Base-by-base conservation (phyloP, 192 early-diverging fungal genomes). In the Fimicolochytrium jonesii region DNA sequence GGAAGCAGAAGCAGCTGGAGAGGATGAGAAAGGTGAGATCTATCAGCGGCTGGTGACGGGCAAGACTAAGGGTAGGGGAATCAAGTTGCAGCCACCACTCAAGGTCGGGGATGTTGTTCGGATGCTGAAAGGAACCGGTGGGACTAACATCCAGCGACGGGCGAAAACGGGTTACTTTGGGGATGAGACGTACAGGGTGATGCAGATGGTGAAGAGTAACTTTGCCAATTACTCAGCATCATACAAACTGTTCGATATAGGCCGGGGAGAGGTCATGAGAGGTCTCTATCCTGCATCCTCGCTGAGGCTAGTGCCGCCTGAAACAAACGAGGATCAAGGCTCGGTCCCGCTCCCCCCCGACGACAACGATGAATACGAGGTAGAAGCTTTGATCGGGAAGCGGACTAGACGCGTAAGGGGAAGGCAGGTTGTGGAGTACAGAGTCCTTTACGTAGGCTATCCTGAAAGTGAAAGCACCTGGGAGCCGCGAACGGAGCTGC, bases 91-190 rank as follows among this genome's bases (percentile, higher is more conserved):
- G 3, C 53, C 53, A 34, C 10, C 9, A 1, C 35, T 55, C 1
- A 55, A 35, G 17, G 53, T 35, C n/a, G 53, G 53, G 17, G 53
- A 55, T 55, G 9, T 34, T 11, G 53, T 55, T n/a, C 13, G 53
- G 33, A n/a, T n/a, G n/a, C n/a, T n/a, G n/a, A 49, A 49, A 49
- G 13, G 23, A 9, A 49, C 23, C 47, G 25, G 20, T 15, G 25
- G 9, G 23, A 23, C 17, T 15, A 23, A 55, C 26, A 29, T 29
- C 15, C 15, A 23, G 17, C 0, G 26, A 1, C 0, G 53, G 23
- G 31, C 53, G 17, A 55, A 55, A 26, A 25, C 9, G 9, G 53
- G 53, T 11, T 55, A 55, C 23, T 55, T 55, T 34, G 26, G 30
- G 35, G 31, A 33, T 22, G 53, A 55, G 10, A 34, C 18, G 23